Evolutionary conservation across 306 rosid genomes (phyloP).

Genomic region (Luffa acutangula): DNA sequence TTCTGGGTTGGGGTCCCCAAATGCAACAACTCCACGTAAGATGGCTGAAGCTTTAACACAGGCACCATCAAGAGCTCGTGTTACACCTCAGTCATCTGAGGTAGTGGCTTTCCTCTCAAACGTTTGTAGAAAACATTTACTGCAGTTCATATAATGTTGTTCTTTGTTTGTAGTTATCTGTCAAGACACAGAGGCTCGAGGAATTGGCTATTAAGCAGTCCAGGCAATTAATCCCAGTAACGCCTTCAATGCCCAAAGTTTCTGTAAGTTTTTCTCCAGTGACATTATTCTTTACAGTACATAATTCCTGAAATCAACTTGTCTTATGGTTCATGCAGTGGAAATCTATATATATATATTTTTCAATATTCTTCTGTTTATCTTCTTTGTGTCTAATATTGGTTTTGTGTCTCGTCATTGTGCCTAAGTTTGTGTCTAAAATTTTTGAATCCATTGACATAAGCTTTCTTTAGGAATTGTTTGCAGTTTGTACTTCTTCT

Average conservation of each 20-base stretch:
- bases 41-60: constrained; percentile 98
- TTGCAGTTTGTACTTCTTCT: background rate
- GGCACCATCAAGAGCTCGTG: constrained; percentile 58
- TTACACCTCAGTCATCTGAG: constrained; percentile 58
- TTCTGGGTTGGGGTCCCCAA: constrained; percentile 36
- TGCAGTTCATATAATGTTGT: background rate
- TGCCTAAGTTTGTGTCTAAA: background rate
- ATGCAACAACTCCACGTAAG: constrained; percentile 60
- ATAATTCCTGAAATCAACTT: background rate
- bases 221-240: constrained; percentile 89
- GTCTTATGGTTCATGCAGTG: background rate
- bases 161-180: constrained; percentile 38
- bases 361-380: background rate
- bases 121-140: background rate
- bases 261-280: constrained; percentile 27
- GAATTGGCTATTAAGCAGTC: constrained; percentile 93
- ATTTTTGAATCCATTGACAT: background rate
- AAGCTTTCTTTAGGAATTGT: background rate
- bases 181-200: constrained; percentile 89
- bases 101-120: background rate
- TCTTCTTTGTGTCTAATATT: background rate
- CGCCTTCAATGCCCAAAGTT: constrained; percentile 80
- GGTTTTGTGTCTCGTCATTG: background rate
- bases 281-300: background rate
- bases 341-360: background rate